Evolutionary conservation across 2,329 filamentous ascomycete genomes (phyloP).

Genomic region (Aspergillus alliaceus): DNA sequence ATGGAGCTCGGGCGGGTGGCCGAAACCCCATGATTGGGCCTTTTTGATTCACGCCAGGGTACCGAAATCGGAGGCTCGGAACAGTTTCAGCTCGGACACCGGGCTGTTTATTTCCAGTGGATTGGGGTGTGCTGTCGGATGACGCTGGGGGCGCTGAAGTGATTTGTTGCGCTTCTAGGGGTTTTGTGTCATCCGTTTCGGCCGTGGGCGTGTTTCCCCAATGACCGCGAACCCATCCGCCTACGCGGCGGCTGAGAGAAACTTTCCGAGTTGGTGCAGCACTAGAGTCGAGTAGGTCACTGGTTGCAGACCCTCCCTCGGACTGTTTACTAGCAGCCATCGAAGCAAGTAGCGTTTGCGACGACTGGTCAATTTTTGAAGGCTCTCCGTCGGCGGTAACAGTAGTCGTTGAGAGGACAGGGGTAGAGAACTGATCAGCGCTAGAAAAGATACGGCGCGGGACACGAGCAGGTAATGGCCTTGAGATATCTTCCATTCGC

Average conservation of each 20-base stretch:
- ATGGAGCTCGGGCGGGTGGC: slow-evolving; percentile 55
- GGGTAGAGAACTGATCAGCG: slow-evolving; percentile 39
- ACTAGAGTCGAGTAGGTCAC: slow-evolving; percentile 20
- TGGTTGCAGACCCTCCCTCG: slow-evolving; percentile 24
- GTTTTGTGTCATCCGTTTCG: slow-evolving; percentile 2
- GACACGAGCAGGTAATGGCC: slow-evolving; percentile 35
- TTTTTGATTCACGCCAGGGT: slow-evolving; percentile 75
- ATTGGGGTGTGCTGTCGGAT: background rate
- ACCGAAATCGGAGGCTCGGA: slow-evolving; percentile 40
- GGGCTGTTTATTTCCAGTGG: slow-evolving; percentile 61
- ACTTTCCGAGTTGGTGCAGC: slow-evolving; percentile 25
- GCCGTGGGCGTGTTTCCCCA: slow-evolving; percentile 57
- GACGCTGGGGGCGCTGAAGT: background rate
- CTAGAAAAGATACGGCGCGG: slow-evolving; percentile 49
- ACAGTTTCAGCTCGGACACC: background rate
- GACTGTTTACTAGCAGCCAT: slow-evolving; percentile 28
- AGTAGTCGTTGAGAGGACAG: slow-evolving; percentile 38
- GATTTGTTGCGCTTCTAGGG: background rate
- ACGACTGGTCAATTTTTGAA: slow-evolving; percentile 24
- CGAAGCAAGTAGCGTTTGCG: slow-evolving; percentile 37
- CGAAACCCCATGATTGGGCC: slow-evolving; percentile 73
- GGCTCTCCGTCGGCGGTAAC: slow-evolving; percentile 35
- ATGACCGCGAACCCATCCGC: slow-evolving; percentile 64
- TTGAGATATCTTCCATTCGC: slow-evolving; percentile 63
- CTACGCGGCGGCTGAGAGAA: slow-evolving; percentile 55